Evolutionary conservation across 129 eudicot species (phyloP).

Genomic region (Tanacetum coccineum): DNA sequence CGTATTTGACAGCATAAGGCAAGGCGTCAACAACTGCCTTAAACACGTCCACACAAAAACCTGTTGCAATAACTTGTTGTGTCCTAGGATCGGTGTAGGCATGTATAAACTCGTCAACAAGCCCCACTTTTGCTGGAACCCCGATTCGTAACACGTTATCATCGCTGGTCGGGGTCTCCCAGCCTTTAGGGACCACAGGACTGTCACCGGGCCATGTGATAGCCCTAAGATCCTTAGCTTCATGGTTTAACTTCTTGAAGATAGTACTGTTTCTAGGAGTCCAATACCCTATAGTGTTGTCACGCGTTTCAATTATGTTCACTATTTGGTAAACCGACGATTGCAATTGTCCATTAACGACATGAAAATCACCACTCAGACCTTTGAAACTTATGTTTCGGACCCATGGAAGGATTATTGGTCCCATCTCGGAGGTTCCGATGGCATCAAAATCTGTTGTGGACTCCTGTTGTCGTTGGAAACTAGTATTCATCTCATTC

Average conservation of each 20-base stretch:
- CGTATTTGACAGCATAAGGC: neutral
- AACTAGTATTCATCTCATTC: neutral
- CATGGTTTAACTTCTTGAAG: slow-evolving; percentile 1
- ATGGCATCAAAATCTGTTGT: neutral
- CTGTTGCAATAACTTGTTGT: neutral
- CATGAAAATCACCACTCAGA: neutral
- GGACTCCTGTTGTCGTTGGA: neutral
- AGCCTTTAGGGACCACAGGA: neutral
- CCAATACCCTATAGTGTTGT: neutral
- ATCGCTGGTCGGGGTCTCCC: neutral
- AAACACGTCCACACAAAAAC: neutral
- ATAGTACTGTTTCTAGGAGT: neutral
- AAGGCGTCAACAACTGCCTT: neutral
- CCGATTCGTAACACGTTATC: neutral
- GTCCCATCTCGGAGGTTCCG: neutral
- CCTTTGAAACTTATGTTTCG: neutral
- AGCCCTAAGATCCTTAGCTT: neutral
- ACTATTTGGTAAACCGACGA: slow-evolving; percentile 6
- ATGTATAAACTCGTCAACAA: neutral
- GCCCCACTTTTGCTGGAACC: slow-evolving; percentile 8
- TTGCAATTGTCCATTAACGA: neutral
- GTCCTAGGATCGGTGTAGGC: neutral
- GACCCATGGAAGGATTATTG: slow-evolving; percentile 6
- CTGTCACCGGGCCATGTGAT: slow-evolving; percentile 12
- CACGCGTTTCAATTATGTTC: neutral